Evolutionary conservation across 2,329 filamentous ascomycete genomes (phyloP).

Genomic region (Sporothrix sp.): DNA sequence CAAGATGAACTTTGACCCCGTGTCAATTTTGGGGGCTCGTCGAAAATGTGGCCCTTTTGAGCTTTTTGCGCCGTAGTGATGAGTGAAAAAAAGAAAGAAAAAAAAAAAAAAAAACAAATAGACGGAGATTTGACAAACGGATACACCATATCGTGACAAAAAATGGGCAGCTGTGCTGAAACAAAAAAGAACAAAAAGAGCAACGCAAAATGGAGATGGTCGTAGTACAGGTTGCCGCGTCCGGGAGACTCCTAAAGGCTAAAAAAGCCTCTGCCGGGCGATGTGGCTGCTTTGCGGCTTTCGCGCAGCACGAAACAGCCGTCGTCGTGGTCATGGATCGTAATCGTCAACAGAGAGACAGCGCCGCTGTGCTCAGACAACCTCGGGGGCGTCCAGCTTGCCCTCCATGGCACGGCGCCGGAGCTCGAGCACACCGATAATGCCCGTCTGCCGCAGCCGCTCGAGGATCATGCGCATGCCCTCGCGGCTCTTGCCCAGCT

Average conservation of each 20-base stretch:
- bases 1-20: not conserved
- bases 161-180: not conserved
- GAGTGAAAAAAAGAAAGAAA: not conserved
- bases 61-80: not conserved
- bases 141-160: slow-evolving; percentile 3
- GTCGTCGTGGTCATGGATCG: not conserved
- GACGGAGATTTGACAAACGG: too few species aligned
- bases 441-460: slow-evolving; percentile 49
- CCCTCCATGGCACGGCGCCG: slow-evolving; percentile 35
- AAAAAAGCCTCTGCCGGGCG: not conserved
- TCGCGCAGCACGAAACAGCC: not conserved
- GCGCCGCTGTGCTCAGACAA: not conserved
- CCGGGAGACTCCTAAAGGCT: not conserved
- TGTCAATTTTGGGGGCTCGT: not conserved
- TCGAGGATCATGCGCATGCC: slow-evolving; percentile 77
- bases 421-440: slow-evolving; percentile 49
- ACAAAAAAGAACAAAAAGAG: not conserved
- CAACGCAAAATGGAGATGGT: slow-evolving; percentile 13
- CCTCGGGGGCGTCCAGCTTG: slow-evolving; percentile 21
- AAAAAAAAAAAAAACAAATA: not conserved
- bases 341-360: too few species aligned
- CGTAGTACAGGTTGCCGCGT: slow-evolving; percentile 11
- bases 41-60: not conserved
- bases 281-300: not conserved
- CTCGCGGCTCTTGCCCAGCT: slow-evolving; percentile 70